Percentiles rank a stretch among this genome's conserved stretches.
Evolutionary conservation across 208 protist species (phyloP).

Genomic region (Trichomonas gallinae): DNA sequence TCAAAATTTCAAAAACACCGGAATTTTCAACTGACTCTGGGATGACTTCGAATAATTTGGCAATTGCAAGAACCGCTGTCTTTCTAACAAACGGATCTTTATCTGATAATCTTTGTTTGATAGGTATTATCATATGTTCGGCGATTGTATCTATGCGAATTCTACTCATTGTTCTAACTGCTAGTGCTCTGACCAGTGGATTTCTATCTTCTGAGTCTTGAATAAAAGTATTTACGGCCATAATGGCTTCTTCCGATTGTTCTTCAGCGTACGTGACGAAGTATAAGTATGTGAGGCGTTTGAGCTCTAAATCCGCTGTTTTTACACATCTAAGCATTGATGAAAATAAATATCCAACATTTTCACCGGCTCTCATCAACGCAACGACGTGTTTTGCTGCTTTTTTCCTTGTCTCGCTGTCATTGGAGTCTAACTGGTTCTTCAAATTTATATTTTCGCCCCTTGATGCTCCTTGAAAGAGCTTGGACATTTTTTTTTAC

Average conservation of each 20-base stretch:
- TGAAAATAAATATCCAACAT: background rate
- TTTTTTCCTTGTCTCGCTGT: background rate
- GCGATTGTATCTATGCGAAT: background rate
- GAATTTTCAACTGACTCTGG: conserved; percentile 61
- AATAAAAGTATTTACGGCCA: background rate
- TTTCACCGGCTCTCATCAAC: background rate
- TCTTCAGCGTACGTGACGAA: background rate
- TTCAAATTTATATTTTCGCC: background rate
- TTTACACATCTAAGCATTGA: background rate
- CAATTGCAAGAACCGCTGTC: conserved; percentile 79
- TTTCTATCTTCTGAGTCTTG: background rate
- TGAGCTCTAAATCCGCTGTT: background rate
- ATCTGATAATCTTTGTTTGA: background rate
- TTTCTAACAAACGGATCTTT: conserved; percentile 60
- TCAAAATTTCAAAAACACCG: conserved; percentile 53
- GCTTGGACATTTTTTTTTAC: no score
- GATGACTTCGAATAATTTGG: conserved; percentile 86
- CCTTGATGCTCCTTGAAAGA: background rate
- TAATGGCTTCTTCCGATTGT: conserved; percentile 6
- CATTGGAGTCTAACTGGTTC: background rate
- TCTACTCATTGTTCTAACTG: background rate
- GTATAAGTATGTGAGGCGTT: background rate
- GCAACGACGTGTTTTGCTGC: background rate
- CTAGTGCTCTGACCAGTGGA: background rate
- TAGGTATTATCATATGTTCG: background rate